A percentile compares a stretch with the other conserved stretches of the same genome.
Conservation (phyloP, 2,329 filamentous ascomycete species). For the Ophiostoma ulmi region DNA sequence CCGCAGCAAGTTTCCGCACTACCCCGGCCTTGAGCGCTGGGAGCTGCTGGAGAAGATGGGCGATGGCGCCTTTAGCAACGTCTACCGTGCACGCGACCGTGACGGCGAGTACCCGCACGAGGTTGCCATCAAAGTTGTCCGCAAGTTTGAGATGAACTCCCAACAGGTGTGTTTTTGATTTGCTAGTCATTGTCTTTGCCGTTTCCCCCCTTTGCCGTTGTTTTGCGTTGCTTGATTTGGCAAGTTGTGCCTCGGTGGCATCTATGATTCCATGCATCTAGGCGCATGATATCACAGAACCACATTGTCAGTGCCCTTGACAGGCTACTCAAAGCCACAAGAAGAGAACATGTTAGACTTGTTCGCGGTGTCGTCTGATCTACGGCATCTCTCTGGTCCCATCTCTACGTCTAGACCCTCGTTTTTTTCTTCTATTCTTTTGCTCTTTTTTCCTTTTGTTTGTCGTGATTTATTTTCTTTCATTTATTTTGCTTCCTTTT, state of each 20-base stretch:
- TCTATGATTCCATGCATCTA: neutral
- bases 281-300: neutral
- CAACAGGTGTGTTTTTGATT: constrained; percentile 74
- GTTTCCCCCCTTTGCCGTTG: neutral
- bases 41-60: constrained; percentile 94
- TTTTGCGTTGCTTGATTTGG: constrained; percentile 11
- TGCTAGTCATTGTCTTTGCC: constrained; percentile 15
- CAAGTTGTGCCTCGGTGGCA: constrained; percentile 20
- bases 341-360: neutral
- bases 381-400: neutral
- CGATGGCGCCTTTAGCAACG: constrained; percentile 97
- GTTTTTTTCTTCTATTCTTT: neutral
- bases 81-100: constrained; percentile 79
- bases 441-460: constrained; percentile 24
- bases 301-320: neutral
- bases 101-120: constrained; percentile 63
- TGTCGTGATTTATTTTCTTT: constrained; percentile 8
- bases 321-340: neutral
- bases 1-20: constrained; percentile 77
- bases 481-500: constrained; percentile 15
- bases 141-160: constrained; percentile 98
- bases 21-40: constrained; percentile 82
- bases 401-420: neutral
- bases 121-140: constrained; percentile 96
- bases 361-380: neutral